phyloP scores from a whole-genome alignment of 1,284 basidiomycete species.

The Schizophyllum commune region DNA sequence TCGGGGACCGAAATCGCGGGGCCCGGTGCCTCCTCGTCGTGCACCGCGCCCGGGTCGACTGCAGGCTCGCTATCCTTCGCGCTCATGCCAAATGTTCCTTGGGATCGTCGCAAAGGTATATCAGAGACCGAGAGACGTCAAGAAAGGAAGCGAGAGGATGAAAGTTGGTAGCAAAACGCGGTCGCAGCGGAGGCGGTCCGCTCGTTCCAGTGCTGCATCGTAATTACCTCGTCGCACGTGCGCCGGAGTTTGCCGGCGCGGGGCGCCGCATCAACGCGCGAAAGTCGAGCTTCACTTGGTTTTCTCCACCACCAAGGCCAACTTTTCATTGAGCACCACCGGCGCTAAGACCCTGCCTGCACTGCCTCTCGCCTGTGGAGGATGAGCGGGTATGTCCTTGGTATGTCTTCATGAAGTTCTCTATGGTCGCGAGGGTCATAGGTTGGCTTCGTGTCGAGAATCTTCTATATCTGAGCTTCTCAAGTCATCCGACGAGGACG shows the following conservation, averaged over 20 bases:
- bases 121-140: background rate
- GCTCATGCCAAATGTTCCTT: background rate
- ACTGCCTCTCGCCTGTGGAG: background rate
- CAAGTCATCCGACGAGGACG: background rate
- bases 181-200: background rate
- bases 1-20: slow-evolving; percentile 70
- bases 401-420: too few relatives aligned
- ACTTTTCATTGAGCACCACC: too few relatives aligned
- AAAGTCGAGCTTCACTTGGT: background rate
- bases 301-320: background rate
- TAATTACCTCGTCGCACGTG: too few relatives aligned
- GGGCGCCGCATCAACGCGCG: too few relatives aligned
- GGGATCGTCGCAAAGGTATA: background rate
- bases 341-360: background rate
- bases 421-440: too few relatives aligned
- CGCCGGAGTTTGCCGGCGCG: too few relatives aligned
- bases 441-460: too few relatives aligned
- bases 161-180: background rate
- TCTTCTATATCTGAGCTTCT: too few relatives aligned
- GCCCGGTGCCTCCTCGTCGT: slow-evolving; percentile 46
- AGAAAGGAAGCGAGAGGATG: background rate
- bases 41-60: background rate
- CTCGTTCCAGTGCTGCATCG: too few relatives aligned
- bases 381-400: too few relatives aligned
- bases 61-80: background rate